Evolutionary conservation across 2,329 filamentous ascomycete genomes (phyloP).

Genomic region (Phyllosticta citriasiana): DNA sequence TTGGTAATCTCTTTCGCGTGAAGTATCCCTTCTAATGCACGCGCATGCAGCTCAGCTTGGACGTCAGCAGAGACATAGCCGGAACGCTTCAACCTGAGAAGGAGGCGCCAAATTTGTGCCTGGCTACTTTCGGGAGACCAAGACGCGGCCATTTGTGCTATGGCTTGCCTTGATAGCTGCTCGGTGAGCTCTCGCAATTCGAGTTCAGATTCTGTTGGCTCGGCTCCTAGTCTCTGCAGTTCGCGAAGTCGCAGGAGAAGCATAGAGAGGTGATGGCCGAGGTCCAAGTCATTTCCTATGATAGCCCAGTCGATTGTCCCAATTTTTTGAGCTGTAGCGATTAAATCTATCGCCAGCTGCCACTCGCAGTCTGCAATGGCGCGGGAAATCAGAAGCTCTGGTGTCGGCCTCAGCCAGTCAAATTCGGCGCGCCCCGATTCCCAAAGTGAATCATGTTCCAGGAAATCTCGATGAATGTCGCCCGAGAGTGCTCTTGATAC

Average conservation of each 20-base stretch:
- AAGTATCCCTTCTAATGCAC: background rate
- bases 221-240: background rate
- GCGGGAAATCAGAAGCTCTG: conserved; percentile 22
- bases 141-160: background rate
- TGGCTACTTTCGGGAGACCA: background rate
- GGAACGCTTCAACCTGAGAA: background rate
- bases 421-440: background rate
- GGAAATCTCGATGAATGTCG: background rate
- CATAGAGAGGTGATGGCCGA: background rate
- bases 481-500: background rate
- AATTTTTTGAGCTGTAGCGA: background rate
- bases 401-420: conserved; percentile 7
- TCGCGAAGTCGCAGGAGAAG: background rate
- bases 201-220: background rate
- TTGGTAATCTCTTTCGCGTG: background rate
- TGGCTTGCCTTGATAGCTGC: background rate
- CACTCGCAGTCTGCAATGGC: conserved; percentile 25
- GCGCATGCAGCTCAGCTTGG: background rate
- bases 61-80: background rate
- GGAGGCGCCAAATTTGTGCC: background rate
- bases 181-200: background rate
- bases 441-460: background rate
- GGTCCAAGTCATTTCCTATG: background rate
- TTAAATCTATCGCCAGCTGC: conserved; percentile 20
- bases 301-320: background rate